Evolutionary conservation across 495 filamentous ascomycete genomes (phyloP), one percentile per base, ranked within the genome.

Genomic region (Acidiella bohemica): DNA sequence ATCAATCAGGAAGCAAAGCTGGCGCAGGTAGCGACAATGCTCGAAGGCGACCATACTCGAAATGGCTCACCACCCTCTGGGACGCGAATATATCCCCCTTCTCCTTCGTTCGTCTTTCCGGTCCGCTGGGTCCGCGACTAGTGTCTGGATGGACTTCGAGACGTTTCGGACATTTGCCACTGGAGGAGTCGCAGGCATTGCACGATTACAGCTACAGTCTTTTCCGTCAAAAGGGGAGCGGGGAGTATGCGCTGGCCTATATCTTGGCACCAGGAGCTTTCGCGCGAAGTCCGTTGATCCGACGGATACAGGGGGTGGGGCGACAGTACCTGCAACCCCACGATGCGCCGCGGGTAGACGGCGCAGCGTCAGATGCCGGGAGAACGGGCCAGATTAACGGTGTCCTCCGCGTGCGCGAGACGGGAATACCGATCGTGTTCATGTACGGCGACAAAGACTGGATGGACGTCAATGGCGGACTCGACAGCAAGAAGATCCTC

Each of bases 361-460:
- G 12, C 17, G 39, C 36, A 8, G 8, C 43, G 4, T 5, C 39
- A 9, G 16, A 30, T 3, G 2, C 32, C 11, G 17, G 30, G 5
- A 13, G n/a, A n/a, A 17, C 25, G 10, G 20, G 6, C 11, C 22
- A 18, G 5, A 25, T 27, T 7, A 27, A 17, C 34, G 22, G 10
- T 3, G 31, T 24, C 22, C 12, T 25, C 20, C 16, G 28, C 14
- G 17, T 26, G 30, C 65, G 72, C 6, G 84, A 93, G 53, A 80
- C 70, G 2, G 88, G 87, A 3, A 65, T 85, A 37, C 90, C 90
- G 0, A 67, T 94, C 22, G 72, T 95, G 9, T 72, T 96, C 52
- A 82, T 95, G 78, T 97, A 97, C 53, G 90, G 90, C 40, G 85
- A 93, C 52, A 74, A 86, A 52, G 90, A 97, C 65, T 97, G 90